Conservation (phyloP, 176 grass and related monocot species). For the Oryza officinalis region DNA sequence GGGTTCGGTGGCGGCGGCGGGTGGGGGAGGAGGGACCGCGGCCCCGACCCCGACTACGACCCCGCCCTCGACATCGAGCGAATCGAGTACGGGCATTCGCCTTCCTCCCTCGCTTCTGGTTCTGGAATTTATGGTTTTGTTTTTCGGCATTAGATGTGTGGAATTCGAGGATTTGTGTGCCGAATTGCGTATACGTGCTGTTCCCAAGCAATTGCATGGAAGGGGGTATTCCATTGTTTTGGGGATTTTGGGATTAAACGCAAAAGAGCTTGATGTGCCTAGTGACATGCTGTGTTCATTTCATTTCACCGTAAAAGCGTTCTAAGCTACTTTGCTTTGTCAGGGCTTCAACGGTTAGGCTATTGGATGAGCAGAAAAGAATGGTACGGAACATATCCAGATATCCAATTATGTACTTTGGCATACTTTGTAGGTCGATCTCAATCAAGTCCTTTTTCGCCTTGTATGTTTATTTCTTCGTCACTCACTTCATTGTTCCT, state of each 20-base stretch:
- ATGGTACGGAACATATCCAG: constrained; percentile 57
- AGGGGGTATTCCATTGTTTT: neutral
- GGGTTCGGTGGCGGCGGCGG: constrained; percentile 19
- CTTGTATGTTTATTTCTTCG: neutral
- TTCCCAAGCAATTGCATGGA: neutral
- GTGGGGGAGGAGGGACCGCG: constrained; percentile 45
- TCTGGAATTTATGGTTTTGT: neutral
- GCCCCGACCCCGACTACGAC: constrained; percentile 59
- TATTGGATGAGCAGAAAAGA: constrained; percentile 81
- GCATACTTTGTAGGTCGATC: neutral
- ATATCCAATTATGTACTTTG: constrained; percentile 7
- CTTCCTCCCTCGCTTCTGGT: neutral
- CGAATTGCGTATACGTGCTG: neutral
- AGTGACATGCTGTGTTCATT: neutral
- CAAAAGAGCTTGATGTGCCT: neutral
- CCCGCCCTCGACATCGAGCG: constrained; percentile 77
- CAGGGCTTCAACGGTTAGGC: constrained; percentile 85
- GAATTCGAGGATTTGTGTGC: neutral
- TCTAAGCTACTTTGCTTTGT: constrained; percentile 20
- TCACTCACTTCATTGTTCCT: constrained; percentile 3
- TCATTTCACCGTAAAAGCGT: neutral
- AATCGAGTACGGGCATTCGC: constrained; percentile 49
- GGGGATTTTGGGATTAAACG: neutral
- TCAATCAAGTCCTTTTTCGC: neutral
- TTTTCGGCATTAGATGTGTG: neutral